phyloP scores from a whole-genome alignment of 2,329 filamentous ascomycete species.

The Nothophaeocryptopus gaeumannii region DNA sequence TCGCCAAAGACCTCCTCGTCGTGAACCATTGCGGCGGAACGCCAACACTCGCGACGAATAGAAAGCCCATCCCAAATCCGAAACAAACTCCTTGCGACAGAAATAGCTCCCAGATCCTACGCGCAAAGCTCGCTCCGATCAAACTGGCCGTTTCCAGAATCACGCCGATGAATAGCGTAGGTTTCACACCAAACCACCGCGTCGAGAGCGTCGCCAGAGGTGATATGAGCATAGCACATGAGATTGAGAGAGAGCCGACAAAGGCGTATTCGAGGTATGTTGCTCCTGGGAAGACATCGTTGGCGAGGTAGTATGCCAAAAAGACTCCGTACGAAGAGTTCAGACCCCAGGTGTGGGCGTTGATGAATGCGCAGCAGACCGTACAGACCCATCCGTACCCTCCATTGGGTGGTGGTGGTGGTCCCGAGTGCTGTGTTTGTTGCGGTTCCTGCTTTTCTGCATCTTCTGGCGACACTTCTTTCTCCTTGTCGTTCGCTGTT shows the following conservation, averaged over 20 bases:
- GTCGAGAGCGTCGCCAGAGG: constrained; percentile 64
- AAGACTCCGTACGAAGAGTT: constrained; percentile 64
- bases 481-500: background rate
- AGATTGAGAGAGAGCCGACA: constrained; percentile 68
- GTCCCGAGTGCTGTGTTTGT: background rate
- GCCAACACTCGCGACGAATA: constrained; percentile 67
- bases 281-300: constrained; percentile 61
- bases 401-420: constrained; percentile 43
- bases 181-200: constrained; percentile 60
- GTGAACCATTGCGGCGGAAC: constrained; percentile 74
- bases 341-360: constrained; percentile 47
- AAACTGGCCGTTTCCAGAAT: constrained; percentile 63
- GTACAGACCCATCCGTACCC: constrained; percentile 61
- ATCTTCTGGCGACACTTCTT: background rate
- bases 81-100: constrained; percentile 73
- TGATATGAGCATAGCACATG: constrained; percentile 64
- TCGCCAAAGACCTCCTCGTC: constrained; percentile 65
- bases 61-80: constrained; percentile 73
- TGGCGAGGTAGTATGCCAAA: constrained; percentile 70
- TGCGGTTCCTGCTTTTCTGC: constrained; percentile 2
- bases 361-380: constrained; percentile 43
- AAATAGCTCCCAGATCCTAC: constrained; percentile 70
- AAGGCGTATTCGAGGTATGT: constrained; percentile 70
- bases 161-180: constrained; percentile 63
- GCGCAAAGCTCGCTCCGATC: constrained; percentile 67